A percentile compares a stretch with the other conserved stretches of the same genome.
These are phyloP conservation scores for Ceratocystis variospora DNA, from an alignment of 2,329 filamentous ascomycete species.

Conservation along the genomic window DNA sequence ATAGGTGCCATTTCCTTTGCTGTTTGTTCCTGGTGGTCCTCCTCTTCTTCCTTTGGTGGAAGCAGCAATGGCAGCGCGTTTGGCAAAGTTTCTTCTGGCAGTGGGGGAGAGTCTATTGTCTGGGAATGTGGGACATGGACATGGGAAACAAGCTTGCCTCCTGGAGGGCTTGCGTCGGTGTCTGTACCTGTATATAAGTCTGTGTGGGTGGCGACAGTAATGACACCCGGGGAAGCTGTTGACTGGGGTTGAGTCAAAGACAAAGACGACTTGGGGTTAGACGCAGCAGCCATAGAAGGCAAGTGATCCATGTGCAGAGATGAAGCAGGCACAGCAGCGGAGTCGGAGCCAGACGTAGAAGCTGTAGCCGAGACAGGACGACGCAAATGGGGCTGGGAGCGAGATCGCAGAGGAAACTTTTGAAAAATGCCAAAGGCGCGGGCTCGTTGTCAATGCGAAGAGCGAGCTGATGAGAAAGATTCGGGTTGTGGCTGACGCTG, in stretches of 20 bases:
- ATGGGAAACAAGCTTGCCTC: not conserved
- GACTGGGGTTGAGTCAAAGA: not conserved
- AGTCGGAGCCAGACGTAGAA: not conserved
- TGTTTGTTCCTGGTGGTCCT: not conserved
- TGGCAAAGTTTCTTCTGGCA: conserved; percentile 2
- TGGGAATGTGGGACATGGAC: not conserved
- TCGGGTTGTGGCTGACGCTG: no score
- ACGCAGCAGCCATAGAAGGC: not conserved
- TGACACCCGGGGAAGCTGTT: not conserved
- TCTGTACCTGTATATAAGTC: not conserved
- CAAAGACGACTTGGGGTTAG: not conserved
- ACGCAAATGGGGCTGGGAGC: conserved; percentile 14
- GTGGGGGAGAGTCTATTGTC: not conserved
- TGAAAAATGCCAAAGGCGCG: conserved; percentile 18
- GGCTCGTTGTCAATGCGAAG: conserved; percentile 18
- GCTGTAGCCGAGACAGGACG: not conserved
- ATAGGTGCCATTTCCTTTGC: not conserved
- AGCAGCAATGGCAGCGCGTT: not conserved
- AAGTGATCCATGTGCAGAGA: not conserved
- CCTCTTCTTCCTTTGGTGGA: not conserved
- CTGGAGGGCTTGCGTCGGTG: not conserved
- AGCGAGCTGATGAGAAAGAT: not conserved
- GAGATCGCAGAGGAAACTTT: conserved; percentile 14
- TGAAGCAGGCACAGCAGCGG: not conserved
- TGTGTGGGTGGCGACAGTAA: not conserved